Conservation (phyloP, 1,284 basidiomycete genomes). For the Ceratobasidium sp. region DNA sequence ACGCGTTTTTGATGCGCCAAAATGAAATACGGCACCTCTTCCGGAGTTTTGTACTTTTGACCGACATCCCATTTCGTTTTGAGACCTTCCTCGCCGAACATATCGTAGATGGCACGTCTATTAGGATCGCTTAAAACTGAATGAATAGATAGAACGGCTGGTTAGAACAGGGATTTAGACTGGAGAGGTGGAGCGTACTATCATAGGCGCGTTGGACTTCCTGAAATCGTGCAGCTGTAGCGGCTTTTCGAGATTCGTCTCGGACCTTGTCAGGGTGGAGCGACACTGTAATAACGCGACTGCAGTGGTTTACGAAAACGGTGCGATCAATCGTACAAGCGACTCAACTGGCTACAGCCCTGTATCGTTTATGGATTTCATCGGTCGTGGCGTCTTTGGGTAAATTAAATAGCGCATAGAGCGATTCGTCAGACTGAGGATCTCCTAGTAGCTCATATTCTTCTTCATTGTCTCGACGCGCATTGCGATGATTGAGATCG, state of each 20-base stretch:
- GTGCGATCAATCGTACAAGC: neutral
- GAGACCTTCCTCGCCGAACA: slow-evolving; percentile 71
- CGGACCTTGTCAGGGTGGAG: slow-evolving; percentile 87
- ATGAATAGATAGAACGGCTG: slow-evolving; percentile 41
- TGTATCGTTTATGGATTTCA: slow-evolving; percentile 78
- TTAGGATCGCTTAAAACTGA: slow-evolving; percentile 79
- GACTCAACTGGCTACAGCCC: slow-evolving; percentile 63
- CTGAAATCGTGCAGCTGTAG: slow-evolving; percentile 73
- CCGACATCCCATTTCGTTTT: slow-evolving; percentile 55
- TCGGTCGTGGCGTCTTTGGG: slow-evolving; percentile 68
- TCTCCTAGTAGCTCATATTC: neutral
- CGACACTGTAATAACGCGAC: slow-evolving; percentile 60
- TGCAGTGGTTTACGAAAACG: slow-evolving; percentile 10
- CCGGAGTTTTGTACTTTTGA: slow-evolving; percentile 58
- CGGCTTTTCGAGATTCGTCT: slow-evolving; percentile 65
- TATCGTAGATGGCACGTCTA: slow-evolving; percentile 79
- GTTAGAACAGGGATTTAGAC: neutral
- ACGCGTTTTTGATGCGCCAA: too few relatives aligned
- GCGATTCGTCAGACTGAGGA: slow-evolving; percentile 23
- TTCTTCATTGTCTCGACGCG: slow-evolving; percentile 1
- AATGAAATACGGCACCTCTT: slow-evolving; percentile 62
- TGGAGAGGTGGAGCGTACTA: slow-evolving; percentile 65
- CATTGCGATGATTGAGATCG: slow-evolving; percentile 37
- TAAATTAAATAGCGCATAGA: slow-evolving; percentile 69
- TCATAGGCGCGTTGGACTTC: slow-evolving; percentile 83